These are phyloP conservation scores for Trichoderma asperelloides DNA, from an alignment of 495 filamentous ascomycete species.

Conservation along the genomic window DNA sequence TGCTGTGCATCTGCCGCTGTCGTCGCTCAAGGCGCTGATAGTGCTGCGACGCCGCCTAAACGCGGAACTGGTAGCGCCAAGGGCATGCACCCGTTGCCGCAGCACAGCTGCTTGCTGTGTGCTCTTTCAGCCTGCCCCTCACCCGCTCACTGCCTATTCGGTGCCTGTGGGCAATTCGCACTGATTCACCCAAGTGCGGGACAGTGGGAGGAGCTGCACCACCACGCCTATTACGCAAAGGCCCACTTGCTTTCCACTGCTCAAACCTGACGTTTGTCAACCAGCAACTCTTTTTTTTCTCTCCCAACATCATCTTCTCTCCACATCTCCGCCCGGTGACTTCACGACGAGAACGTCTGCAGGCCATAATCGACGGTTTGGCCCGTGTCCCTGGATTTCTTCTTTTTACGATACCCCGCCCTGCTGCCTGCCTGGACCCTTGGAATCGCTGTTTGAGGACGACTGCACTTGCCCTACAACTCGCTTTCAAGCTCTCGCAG, in stretches of 20 bases:
- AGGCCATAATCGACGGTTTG: not conserved
- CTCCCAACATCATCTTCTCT: slow-evolving; percentile 6
- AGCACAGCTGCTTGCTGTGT: not conserved
- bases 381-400: not conserved
- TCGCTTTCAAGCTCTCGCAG: not conserved
- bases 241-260: slow-evolving; percentile 1
- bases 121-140: not conserved
- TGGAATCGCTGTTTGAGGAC: slow-evolving; percentile 3
- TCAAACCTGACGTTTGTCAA: slow-evolving; percentile 10
- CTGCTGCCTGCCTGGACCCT: slow-evolving; percentile 4
- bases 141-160: not conserved
- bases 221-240: slow-evolving; percentile 9
- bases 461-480: slow-evolving; percentile 1
- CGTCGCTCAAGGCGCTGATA: not conserved
- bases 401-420: not conserved
- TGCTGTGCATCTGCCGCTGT: not conserved
- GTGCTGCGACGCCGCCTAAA: not conserved
- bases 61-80: not conserved
- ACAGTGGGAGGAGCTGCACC: slow-evolving; percentile 7
- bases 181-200: slow-evolving; percentile 3
- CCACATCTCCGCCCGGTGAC: not conserved
- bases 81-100: too few relatives aligned
- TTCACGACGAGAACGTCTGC: not conserved
- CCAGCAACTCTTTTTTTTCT: slow-evolving; percentile 8
- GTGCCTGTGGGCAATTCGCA: not conserved